These are phyloP conservation scores for Dioscorea zingiberensis DNA, from an alignment of 106 monocot species.

Conservation along the genomic window DNA sequence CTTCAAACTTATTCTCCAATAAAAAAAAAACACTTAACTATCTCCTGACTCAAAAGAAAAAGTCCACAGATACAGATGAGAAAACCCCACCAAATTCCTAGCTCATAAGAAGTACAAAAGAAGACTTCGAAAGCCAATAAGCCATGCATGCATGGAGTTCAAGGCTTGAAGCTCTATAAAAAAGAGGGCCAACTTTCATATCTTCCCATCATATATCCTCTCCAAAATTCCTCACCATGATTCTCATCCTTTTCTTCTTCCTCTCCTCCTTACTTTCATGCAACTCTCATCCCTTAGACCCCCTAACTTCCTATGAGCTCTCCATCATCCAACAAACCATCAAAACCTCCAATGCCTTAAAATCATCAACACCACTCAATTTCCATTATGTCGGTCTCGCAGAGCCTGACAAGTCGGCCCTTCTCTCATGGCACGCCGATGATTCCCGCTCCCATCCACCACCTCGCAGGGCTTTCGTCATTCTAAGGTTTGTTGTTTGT, in stretches of 20 bases:
- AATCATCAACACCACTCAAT: slow-evolving; percentile 10
- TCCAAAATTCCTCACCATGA: slow-evolving; percentile 5
- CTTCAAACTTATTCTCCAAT: too few species aligned
- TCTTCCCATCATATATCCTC: too few species aligned
- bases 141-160: too few species aligned
- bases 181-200: too few species aligned
- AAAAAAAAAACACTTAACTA: too few species aligned
- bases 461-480: slow-evolving; percentile 42
- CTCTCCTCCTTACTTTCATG: not conserved
- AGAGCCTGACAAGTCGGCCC: slow-evolving; percentile 50
- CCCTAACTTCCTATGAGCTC: slow-evolving; percentile 43
- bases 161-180: too few species aligned
- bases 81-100: too few species aligned
- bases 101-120: too few species aligned
- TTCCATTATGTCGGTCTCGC: slow-evolving; percentile 85
- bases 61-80: too few species aligned
- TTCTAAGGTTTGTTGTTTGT: too few species aligned
- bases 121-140: too few species aligned
- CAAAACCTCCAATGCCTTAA: slow-evolving; percentile 17
- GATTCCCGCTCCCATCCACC: slow-evolving; percentile 1
- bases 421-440: slow-evolving; percentile 28
- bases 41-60: too few species aligned
- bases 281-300: slow-evolving; percentile 35
- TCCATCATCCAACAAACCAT: slow-evolving; percentile 19
- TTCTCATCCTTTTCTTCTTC: not conserved